Evolutionary conservation across 148 eudicot species (phyloP), one percentile per base, ranked within the genome.

Genomic region (Rhododendron mucronatum): DNA sequence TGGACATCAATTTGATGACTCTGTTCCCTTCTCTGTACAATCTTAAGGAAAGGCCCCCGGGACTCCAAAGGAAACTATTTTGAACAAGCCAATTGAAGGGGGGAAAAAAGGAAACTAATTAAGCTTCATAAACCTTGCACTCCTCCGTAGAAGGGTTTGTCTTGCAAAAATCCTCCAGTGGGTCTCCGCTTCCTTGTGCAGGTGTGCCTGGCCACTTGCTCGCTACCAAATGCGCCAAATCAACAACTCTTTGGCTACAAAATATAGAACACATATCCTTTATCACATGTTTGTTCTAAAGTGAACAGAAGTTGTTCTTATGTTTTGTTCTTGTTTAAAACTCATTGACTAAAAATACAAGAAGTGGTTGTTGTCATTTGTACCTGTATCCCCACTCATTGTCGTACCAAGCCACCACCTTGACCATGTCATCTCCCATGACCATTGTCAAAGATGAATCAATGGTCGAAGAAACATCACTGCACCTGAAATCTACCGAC

Each of bases 371-470:
- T 11, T 28, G n/a, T 39, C 15, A 73, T n/a, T 4, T 2, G 28
- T 81, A 96, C 99, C 99, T 96, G 95, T 97, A 97, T 85, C 99
- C 99, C 99, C 98, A 97, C 86, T 97, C 99, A 53, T 96, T 97
- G 90, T 97, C 99, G 59, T 97, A 97, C 99, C 99, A 97, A 39
- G 99, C 99, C 63, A 97, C 98, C 39, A 97, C 99, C 94, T 97
- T 97, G 78, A 97, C 96, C 99, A 97, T 97, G 47, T 97, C 99
- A 87, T 94, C 99, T 80, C 99, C 99, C 99, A 97, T 97, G 85
- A 97, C 99, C 99, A 97, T 97, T 39, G 98, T 95, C 89, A 97
- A 91, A 44, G 98, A 97, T 13, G 99, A 90, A 80, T 97, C 99
- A 33, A 95, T 92, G 82, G 98, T 94, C 59, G 96, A 85, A 1